Evolutionary conservation across 164 flowering plant genomes (phyloP).

Genomic region (Vitis rupestris): DNA sequence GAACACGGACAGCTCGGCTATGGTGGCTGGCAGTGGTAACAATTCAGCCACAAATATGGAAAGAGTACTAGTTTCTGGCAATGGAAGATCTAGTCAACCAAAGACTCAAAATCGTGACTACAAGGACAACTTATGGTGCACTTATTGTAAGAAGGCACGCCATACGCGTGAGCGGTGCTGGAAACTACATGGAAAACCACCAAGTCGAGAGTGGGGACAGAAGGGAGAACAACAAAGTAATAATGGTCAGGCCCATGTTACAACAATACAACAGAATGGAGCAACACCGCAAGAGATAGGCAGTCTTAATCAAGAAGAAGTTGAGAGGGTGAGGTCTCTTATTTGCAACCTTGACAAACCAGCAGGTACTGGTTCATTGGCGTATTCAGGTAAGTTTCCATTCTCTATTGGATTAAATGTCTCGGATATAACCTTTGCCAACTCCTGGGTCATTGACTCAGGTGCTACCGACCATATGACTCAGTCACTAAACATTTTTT

Average conservation of each 20-base stretch:
- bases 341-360: background rate
- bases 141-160: background rate
- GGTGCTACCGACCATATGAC: too few relatives aligned
- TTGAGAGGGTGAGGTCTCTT: conserved; percentile 3
- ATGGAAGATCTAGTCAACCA: background rate
- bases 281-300: too few relatives aligned
- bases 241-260: background rate
- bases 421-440: too few relatives aligned
- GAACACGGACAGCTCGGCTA: background rate
- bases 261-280: background rate
- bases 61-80: background rate
- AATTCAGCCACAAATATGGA: conserved; percentile 1
- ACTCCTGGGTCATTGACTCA: too few relatives aligned
- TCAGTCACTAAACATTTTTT: too few relatives aligned
- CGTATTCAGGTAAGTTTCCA: too few relatives aligned
- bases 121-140: conserved; percentile 2
- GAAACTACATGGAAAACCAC: conserved; percentile 3
- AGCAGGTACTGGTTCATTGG: too few relatives aligned
- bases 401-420: too few relatives aligned
- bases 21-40: background rate
- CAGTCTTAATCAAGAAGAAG: background rate
- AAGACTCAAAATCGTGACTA: too few relatives aligned
- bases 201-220: background rate
- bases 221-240: background rate
- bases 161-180: background rate